Conservation (phyloP, 1,284 basidiomycete species). For the Ceraceosorus guamensis region DNA sequence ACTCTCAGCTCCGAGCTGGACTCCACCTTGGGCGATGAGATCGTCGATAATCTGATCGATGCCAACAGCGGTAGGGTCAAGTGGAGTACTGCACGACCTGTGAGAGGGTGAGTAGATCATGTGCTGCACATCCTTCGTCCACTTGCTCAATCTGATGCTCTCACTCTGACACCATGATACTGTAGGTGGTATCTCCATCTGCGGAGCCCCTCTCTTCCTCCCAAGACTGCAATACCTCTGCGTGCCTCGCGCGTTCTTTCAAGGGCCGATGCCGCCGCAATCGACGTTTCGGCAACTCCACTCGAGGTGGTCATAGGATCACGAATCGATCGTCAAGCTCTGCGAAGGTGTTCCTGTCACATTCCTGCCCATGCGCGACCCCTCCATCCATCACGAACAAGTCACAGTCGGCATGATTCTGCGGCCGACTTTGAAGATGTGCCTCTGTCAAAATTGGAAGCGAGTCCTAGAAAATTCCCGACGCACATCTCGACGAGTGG, state of each 20-base stretch:
- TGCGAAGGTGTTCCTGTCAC: too few species aligned
- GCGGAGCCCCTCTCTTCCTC: constrained; percentile 26
- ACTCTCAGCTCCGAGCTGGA: constrained; percentile 16
- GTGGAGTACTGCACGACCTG: constrained; percentile 33
- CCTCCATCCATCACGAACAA: too few species aligned
- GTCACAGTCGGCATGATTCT: too few species aligned
- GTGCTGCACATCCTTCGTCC: background rate
- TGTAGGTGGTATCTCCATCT: constrained; percentile 31
- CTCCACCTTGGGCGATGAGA: constrained; percentile 35
- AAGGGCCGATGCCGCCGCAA: constrained; percentile 8
- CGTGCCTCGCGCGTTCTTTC: constrained; percentile 13
- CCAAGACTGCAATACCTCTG: constrained; percentile 24
- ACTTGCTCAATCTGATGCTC: background rate
- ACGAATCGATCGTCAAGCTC: constrained; percentile 2
- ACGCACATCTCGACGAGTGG: too few species aligned
- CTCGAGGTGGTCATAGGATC: constrained; percentile 25
- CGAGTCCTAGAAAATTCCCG: too few species aligned
- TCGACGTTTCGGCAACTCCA: constrained; percentile 15
- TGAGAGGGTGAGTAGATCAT: constrained; percentile 16
- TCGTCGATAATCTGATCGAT: constrained; percentile 31
- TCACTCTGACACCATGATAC: background rate
- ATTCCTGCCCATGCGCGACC: too few species aligned
- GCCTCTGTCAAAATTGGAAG: too few species aligned
- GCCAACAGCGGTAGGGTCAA: constrained; percentile 16
- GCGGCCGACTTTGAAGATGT: too few species aligned